Evolutionary conservation across 768 basidiomycete species (phyloP).

Genomic region (Phlebiopsis gigantea): DNA sequence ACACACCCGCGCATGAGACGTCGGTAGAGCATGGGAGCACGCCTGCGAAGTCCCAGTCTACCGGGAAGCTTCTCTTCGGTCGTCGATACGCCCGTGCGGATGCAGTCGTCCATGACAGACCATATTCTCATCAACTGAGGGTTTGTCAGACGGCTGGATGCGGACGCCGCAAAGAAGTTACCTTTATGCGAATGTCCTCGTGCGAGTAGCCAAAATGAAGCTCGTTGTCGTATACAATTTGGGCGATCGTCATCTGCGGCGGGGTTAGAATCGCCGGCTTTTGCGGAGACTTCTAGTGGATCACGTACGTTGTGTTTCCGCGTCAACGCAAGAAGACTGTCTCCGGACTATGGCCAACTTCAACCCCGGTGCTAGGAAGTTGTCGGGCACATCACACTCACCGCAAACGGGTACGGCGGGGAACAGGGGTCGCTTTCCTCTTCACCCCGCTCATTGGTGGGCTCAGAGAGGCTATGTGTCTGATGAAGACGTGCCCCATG

Average conservation of each 20-base stretch:
- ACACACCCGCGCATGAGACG: slow-evolving; percentile 84
- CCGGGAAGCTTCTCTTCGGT: slow-evolving; percentile 81
- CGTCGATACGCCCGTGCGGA: slow-evolving; percentile 77
- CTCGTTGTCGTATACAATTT: slow-evolving; percentile 92
- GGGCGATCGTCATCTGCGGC: slow-evolving; percentile 82
- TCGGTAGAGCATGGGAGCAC: slow-evolving; percentile 86
- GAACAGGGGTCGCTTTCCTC: slow-evolving; percentile 35
- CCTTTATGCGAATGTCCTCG: slow-evolving; percentile 71
- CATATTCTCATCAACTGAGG: slow-evolving; percentile 68
- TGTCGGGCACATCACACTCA: slow-evolving; percentile 12
- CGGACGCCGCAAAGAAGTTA: no score
- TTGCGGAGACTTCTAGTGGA: background rate
- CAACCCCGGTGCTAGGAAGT: background rate
- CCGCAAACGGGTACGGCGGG: slow-evolving; percentile 75
- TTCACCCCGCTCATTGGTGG: slow-evolving; percentile 17
- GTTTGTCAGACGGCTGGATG: background rate
- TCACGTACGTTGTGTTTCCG: slow-evolving; percentile 73
- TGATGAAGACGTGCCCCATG: slow-evolving; percentile 78
- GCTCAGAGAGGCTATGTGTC: slow-evolving; percentile 40
- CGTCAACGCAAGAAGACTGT: slow-evolving; percentile 69
- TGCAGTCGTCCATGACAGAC: slow-evolving; percentile 91
- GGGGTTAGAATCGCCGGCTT: background rate
- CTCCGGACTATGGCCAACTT: slow-evolving; percentile 45
- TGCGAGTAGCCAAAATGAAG: slow-evolving; percentile 72
- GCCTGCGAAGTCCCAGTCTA: slow-evolving; percentile 68